Conservation (phyloP, 305 asterid genomes). For the Fraxinus sp. region DNA sequence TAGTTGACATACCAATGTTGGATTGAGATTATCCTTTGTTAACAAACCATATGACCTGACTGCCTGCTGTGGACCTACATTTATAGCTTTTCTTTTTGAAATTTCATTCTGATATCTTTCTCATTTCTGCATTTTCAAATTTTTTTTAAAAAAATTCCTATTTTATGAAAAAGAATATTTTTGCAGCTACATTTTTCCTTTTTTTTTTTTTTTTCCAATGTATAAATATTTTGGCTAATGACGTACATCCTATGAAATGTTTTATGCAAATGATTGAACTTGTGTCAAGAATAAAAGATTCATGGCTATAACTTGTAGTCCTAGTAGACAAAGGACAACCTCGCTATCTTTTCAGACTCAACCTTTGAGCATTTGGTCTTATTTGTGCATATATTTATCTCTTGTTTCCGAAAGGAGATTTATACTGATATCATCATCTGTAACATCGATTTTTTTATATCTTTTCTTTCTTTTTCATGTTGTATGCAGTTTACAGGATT, state of each 20-base stretch:
- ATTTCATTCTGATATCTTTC: neutral
- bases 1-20: neutral
- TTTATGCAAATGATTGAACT: neutral
- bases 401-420: neutral
- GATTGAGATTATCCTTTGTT: neutral
- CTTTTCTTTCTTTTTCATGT: conserved; percentile 2
- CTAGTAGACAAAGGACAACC: neutral
- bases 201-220: neutral
- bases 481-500: conserved; percentile 78
- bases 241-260: neutral
- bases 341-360: conserved; percentile 4
- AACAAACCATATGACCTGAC: neutral
- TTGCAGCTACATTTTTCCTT: neutral
- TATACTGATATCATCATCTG: neutral
- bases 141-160: too few species aligned
- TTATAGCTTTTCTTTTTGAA: neutral
- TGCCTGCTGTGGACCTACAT: neutral
- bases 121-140: neutral
- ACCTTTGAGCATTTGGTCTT: conserved; percentile 7
- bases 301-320: neutral
- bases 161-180: neutral
- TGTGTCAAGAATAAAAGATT: neutral
- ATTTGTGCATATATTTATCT: neutral
- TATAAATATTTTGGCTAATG: neutral
- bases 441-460: conserved; percentile 11